Evolutionary conservation across 495 filamentous ascomycete genomes (phyloP), one percentile per base, ranked within the genome.

Genomic region (Chaetomium tenue): DNA sequence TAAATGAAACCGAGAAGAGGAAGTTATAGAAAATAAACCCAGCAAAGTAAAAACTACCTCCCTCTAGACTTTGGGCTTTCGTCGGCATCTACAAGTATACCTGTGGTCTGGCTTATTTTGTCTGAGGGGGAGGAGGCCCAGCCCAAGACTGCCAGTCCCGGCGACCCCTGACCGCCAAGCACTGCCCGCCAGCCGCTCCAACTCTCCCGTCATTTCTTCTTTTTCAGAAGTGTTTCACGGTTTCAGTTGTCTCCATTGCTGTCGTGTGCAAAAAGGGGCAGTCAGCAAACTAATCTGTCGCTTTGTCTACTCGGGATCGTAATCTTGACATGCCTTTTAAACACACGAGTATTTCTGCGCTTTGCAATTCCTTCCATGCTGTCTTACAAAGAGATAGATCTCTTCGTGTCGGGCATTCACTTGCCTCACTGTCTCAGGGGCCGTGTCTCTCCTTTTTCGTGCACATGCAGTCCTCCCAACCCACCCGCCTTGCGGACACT

Each of bases 161-260:
- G 47, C 6, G 46, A 6, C 44, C 55, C 62, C 44, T 57, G 50
- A 46, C 46, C 40, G 63, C 63, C 63, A 58, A 64, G 61, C 55
- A 26, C 39, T 44, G 50, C 25, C 39, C 15, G 54, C 37, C 44
- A 3, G 44, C 54, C 7, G 50, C 62, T 39, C 55, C 44, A 20
- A 40, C 37, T 20, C n/a, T 60, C 33, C 33, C 33, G 33, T 37
- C 51, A 62, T 66, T 54, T 61, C 46, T 55, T 58, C 51, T 56
- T 59, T 62, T 61, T 44, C 47, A 53, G 50, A 56, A 59, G 59
- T 63, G 65, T 63, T 63, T 67, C 65, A 55, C 25, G 60, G 47
- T 55, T 18, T 57, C 52, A 57, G 26, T 40, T 37, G 51, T 56
- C 52, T 50, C 60, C 51, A 56, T 55, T 33, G 23, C 18, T 8